Evolutionary conservation across 2,329 filamentous ascomycete genomes (phyloP).

Genomic region (Mariannaea elegans): DNA sequence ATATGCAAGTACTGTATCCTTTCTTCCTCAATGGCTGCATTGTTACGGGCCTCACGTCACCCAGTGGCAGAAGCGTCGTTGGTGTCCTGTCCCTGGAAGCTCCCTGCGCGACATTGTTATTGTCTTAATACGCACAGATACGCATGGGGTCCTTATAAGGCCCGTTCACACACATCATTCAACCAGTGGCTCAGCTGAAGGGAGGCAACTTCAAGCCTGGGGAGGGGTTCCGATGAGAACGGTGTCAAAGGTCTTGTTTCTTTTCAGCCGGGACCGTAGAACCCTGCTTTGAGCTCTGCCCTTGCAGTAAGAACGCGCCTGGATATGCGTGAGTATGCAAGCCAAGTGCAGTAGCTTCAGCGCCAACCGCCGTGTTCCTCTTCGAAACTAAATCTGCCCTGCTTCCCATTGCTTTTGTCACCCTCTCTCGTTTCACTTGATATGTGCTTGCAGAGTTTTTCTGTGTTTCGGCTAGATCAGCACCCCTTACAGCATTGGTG

Average conservation of each 20-base stretch:
- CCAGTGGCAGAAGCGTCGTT: slow-evolving; percentile 31
- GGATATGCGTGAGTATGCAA: slow-evolving; percentile 14
- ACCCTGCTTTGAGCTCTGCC: slow-evolving; percentile 1
- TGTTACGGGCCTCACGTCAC: slow-evolving; percentile 25
- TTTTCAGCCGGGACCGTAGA: slow-evolving; percentile 6
- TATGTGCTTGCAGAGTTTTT: slow-evolving; percentile 10
- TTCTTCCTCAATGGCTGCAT: slow-evolving; percentile 9
- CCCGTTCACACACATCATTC: slow-evolving; percentile 26
- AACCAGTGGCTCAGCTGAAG: slow-evolving; percentile 7
- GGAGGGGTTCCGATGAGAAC: slow-evolving; percentile 7
- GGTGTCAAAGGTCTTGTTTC: not conserved
- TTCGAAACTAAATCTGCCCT: not conserved
- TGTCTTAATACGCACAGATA: slow-evolving; percentile 31
- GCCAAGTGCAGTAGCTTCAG: slow-evolving; percentile 12
- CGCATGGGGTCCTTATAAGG: slow-evolving; percentile 20
- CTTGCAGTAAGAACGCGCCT: slow-evolving; percentile 18
- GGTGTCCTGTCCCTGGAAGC: slow-evolving; percentile 27
- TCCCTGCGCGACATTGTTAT: slow-evolving; percentile 37
- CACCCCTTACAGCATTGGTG: no score
- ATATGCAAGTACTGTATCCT: slow-evolving; percentile 16
- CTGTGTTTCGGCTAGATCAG: not conserved
- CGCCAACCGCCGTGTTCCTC: not conserved
- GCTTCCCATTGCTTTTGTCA: not conserved
- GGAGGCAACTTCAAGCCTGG: not conserved
- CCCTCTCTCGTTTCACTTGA: not conserved